These are phyloP conservation scores for Thielaviopsis ethacetica DNA, from an alignment of 2,329 filamentous ascomycete genomes.

Conservation along the genomic window DNA sequence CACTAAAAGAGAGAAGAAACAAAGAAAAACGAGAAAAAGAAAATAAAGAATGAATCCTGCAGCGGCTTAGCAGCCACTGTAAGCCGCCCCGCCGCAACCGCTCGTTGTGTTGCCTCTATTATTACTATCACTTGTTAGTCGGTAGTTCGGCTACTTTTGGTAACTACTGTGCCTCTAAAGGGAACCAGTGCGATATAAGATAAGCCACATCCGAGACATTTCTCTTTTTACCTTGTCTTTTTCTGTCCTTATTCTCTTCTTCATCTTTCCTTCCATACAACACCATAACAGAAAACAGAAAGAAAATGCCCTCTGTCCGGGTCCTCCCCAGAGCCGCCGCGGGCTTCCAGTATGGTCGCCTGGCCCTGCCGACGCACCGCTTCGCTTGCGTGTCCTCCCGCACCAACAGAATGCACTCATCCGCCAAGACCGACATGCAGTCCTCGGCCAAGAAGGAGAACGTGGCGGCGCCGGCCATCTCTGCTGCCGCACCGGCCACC, in stretches of 20 bases:
- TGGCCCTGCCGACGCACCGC: background rate
- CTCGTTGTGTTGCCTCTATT: background rate
- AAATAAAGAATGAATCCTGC: background rate
- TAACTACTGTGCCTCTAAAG: too few species aligned
- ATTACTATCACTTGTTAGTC: background rate
- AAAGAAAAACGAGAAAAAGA: background rate
- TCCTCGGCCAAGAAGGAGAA: slow-evolving; percentile 7
- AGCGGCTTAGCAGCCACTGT: background rate
- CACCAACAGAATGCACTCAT: background rate
- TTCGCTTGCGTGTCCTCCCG: background rate
- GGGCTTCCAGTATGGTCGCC: background rate
- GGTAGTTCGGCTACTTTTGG: too few species aligned
- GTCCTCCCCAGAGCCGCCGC: background rate
- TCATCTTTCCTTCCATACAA: background rate
- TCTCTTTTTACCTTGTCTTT: background rate
- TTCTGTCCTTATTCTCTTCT: background rate
- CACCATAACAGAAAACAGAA: background rate
- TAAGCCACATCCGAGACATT: background rate
- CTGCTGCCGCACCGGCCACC: slow-evolving; percentile 11
- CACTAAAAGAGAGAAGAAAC: background rate
- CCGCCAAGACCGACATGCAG: slow-evolving; percentile 1
- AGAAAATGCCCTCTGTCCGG: background rate
- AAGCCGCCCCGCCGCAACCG: background rate
- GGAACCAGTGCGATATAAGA: background rate
- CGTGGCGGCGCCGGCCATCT: slow-evolving; percentile 1